Conservation (phyloP, 1,284 basidiomycete genomes). For the Cutaneotrichosporon dermatis region DNA sequence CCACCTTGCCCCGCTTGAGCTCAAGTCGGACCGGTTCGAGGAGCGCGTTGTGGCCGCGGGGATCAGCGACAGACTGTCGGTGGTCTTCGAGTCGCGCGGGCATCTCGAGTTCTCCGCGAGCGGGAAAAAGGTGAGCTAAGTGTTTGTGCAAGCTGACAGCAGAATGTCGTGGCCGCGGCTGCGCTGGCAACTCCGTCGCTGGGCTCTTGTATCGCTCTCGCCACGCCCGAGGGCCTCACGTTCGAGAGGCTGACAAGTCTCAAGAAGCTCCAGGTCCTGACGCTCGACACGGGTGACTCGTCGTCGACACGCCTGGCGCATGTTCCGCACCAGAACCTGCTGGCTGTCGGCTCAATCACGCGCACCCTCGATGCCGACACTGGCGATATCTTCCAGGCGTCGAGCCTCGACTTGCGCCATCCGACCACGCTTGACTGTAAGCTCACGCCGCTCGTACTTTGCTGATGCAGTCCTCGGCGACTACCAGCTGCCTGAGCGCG, state of each 20-base stretch:
- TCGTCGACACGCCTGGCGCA: constrained; percentile 63
- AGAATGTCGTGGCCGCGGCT: constrained; percentile 62
- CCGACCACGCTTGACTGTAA: constrained; percentile 62
- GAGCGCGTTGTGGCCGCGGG: constrained; percentile 34
- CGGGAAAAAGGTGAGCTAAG: constrained; percentile 60
- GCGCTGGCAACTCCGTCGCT: constrained; percentile 55
- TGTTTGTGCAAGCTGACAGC: background rate
- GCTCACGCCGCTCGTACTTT: constrained; percentile 37
- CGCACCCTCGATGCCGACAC: constrained; percentile 57
- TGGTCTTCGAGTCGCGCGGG: constrained; percentile 60
- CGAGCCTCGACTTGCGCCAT: constrained; percentile 65
- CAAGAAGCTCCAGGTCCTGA: constrained; percentile 74
- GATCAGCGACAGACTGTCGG: constrained; percentile 40
- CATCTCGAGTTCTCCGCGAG: constrained; percentile 66
- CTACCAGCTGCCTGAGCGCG: constrained; percentile 23
- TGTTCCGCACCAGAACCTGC: constrained; percentile 55
- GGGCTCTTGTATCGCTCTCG: constrained; percentile 58
- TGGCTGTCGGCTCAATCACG: constrained; percentile 62
- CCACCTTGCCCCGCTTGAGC: constrained; percentile 10
- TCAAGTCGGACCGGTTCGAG: constrained; percentile 24
- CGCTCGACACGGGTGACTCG: constrained; percentile 65
- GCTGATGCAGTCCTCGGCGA: constrained; percentile 34
- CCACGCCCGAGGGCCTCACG: constrained; percentile 56
- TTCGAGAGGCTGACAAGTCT: constrained; percentile 65
- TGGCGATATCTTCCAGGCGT: constrained; percentile 53